Conservation (phyloP, 345 rosid genomes). For the Noccaea bulbosa region DNA sequence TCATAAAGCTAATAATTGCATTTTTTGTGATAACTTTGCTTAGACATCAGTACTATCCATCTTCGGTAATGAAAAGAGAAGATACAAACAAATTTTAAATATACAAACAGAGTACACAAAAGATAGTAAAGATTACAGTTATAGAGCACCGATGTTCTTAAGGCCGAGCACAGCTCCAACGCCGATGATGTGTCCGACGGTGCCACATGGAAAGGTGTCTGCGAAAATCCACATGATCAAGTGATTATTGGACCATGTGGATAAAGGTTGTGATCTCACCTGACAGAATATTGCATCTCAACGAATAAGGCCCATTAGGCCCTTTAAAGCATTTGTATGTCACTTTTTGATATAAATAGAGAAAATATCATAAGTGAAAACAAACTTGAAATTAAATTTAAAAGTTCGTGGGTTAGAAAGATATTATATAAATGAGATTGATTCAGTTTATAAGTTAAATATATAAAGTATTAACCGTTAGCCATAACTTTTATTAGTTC, state of each 20-base stretch:
- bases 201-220: constrained; percentile 93
- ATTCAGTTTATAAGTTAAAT: neutral
- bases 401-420: too few species aligned
- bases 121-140: constrained; percentile 20
- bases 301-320: neutral
- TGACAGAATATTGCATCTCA: constrained; percentile 6
- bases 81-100: neutral
- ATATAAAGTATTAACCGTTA: neutral
- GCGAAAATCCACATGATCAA: too few species aligned
- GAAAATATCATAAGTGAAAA: neutral
- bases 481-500: neutral
- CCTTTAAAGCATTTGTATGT: neutral
- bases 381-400: too few species aligned
- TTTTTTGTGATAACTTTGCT: too few species aligned
- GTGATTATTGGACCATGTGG: too few species aligned
- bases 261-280: constrained; percentile 40
- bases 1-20: too few species aligned
- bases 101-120: neutral
- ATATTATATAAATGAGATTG: too few species aligned
- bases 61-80: neutral
- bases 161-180: constrained; percentile 92
- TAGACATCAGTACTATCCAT: neutral
- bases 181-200: constrained; percentile 86
- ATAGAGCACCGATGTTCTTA: constrained; percentile 76
- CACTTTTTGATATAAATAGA: neutral